Conservation (phyloP, 139 green algal genomes). For the Trebouxia sp. region DNA sequence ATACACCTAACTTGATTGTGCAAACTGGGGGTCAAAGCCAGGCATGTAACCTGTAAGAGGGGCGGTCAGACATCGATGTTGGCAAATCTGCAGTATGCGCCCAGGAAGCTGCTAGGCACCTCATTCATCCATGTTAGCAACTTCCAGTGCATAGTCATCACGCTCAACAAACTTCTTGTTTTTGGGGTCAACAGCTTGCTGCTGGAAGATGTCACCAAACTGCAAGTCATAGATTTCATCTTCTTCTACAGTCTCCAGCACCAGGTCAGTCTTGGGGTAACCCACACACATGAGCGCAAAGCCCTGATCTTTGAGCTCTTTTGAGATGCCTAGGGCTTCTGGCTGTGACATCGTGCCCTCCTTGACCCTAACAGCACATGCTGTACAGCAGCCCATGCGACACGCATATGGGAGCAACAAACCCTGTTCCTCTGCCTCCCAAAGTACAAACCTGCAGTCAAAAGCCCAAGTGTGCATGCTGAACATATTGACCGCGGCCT, state of each 20-base stretch:
- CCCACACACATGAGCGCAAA: conserved; percentile 97
- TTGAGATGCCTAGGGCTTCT: conserved; percentile 64
- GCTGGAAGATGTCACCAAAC: conserved; percentile 84
- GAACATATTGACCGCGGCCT: no score
- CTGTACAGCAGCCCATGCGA: conserved; percentile 97
- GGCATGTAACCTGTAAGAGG: no score
- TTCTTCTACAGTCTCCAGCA: conserved; percentile 87
- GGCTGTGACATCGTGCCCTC: conserved; percentile 72
- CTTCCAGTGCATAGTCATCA: conserved; percentile 90
- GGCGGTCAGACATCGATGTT: not conserved
- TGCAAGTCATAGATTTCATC: conserved; percentile 98
- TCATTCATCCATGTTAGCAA: conserved; percentile 85
- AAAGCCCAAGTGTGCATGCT: no score
- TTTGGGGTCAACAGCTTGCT: conserved; percentile 72
- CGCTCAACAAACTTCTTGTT: conserved; percentile 62
- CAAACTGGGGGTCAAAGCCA: no score
- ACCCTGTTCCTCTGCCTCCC: conserved; percentile 91
- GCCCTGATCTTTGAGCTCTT: conserved; percentile 66
- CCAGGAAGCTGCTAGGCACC: not conserved
- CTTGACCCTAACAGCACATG: conserved; percentile 85
- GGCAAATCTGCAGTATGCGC: not conserved
- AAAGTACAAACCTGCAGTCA: conserved; percentile 88
- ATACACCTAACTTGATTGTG: no score
- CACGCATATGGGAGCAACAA: conserved; percentile 93
- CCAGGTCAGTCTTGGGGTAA: conserved; percentile 71